phyloP scores from a whole-genome alignment of 495 filamentous ascomycete species.

The Penicillium samsonianum region DNA sequence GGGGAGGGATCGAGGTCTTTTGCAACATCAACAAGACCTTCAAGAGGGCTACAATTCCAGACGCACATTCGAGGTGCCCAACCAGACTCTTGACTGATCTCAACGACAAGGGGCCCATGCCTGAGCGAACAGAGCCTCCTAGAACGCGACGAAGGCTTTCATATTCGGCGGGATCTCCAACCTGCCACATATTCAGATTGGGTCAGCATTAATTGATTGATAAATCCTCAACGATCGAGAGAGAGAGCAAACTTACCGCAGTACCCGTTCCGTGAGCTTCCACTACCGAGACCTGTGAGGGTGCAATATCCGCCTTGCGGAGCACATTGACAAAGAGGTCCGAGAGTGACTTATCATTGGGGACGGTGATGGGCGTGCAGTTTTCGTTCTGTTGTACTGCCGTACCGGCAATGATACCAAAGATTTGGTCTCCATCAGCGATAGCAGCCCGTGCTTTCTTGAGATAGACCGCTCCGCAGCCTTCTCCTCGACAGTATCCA shows the following conservation, averaged over 20 bases:
- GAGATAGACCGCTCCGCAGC: conserved; percentile 28
- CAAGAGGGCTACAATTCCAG: conserved; percentile 42
- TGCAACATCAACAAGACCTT: conserved; percentile 49
- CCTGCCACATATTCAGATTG: no score
- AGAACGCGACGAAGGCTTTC: conserved; percentile 36
- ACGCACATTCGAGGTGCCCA: conserved; percentile 47
- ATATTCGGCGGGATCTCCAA: conserved; percentile 39
- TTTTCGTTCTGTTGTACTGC: conserved; percentile 62
- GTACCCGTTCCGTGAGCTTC: conserved; percentile 51
- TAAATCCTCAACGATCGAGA: no score
- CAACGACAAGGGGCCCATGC: conserved; percentile 19
- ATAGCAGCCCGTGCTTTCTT: no score
- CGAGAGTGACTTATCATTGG: conserved; percentile 31
- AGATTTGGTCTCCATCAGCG: conserved; percentile 62
- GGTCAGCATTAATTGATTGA: no score
- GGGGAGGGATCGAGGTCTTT: conserved; percentile 35
- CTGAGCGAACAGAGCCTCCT: conserved; percentile 14
- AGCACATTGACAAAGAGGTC: conserved; percentile 25
- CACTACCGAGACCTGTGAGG: conserved; percentile 25
- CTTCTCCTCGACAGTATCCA: conserved; percentile 45
- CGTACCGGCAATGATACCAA: conserved; percentile 59
- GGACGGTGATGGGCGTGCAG: conserved; percentile 62
- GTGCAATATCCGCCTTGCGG: conserved; percentile 7
- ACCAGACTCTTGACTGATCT: conserved; percentile 46
- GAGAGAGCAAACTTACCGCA: no score